Evolutionary conservation across 495 filamentous ascomycete genomes (phyloP).

Genomic region (Melanomma pulvis-pyrius): DNA sequence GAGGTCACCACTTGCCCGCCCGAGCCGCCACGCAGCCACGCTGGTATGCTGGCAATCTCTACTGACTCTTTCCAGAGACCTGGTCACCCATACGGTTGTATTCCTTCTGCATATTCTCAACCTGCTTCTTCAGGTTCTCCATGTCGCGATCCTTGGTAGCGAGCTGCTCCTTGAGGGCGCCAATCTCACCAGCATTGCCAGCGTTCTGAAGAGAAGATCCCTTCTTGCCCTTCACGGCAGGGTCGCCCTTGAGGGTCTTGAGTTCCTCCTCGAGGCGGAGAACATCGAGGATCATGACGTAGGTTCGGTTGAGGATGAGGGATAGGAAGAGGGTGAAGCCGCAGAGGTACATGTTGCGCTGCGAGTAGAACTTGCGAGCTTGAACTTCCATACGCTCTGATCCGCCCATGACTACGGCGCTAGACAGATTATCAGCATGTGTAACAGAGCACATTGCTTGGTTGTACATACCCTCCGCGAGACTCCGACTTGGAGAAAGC

Average conservation of each 20-base stretch:
- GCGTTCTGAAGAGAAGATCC: slow-evolving; percentile 64
- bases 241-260: slow-evolving; percentile 80
- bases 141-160: slow-evolving; percentile 48
- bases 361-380: slow-evolving; percentile 99
- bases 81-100: slow-evolving; percentile 84
- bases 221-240: slow-evolving; percentile 74
- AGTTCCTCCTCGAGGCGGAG: slow-evolving; percentile 92
- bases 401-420: slow-evolving; percentile 69
- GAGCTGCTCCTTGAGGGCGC: slow-evolving; percentile 61
- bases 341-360: slow-evolving; percentile 99
- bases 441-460: slow-evolving; percentile 39
- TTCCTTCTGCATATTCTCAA: slow-evolving; percentile 85
- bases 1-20: not conserved
- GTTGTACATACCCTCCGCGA: slow-evolving; percentile 48
- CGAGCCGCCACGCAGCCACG: not conserved
- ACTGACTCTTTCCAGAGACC: slow-evolving; percentile 52
- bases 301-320: slow-evolving; percentile 97
- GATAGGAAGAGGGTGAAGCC: slow-evolving; percentile 99
- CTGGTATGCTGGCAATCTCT: no score
- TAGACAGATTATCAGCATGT: slow-evolving; percentile 36
- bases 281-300: slow-evolving; percentile 93
- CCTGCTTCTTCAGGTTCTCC: slow-evolving; percentile 65
- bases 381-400: slow-evolving; percentile 97
- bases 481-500: slow-evolving; percentile 59
- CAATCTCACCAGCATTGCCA: slow-evolving; percentile 74